Base-by-base conservation (phyloP, 805 yeast genomes). In the Candida oleophila region DNA sequence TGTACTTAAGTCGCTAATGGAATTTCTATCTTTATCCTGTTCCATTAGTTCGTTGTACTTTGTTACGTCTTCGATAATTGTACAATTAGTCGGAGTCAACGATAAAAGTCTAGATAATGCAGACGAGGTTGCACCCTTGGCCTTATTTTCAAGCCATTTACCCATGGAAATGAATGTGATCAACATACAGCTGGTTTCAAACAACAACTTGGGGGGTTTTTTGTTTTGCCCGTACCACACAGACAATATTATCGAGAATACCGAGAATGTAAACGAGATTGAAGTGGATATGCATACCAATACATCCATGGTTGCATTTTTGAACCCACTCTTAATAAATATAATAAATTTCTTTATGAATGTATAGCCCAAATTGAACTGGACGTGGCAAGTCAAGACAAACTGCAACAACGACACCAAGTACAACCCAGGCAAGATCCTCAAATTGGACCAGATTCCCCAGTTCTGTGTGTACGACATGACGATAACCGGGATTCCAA, bases 41-140 rank as follows among this genome's bases (percentile, higher is more conserved):
- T 19, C 42, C 44, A 2, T 40, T 20, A 58, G 43, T 25, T 32
- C 43, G 22, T 66, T 62, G 50, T 63, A 52, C 42, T 49, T 43
- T 38, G 55, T 59, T 4, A 59, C 42, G 46, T 80, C 76, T 33
- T 75, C 77, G 7, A 87, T 68, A 21, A 91, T 81, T 0, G 76
- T 67, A 54, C 97, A 91, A 2, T 76, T 73, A 1, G 88, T 76
- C 1, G 99, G 97, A 0, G 96, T 78, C 46, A 94, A 69, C 2
- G 91, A 83, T 39, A 95, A 74, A 38, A 94, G 74, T 53, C 83
- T 81, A 0, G 97, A 85, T 36, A 94, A 73, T 0, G 98, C 96
- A 2, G 88, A 79, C 0, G 97, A 88, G 0, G 98, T 94, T 49
- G 87, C 89, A 3, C 98, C 96, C 60, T 94, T 89, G 2, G 99